Conservation (phyloP, 2,329 filamentous ascomycete genomes). For the Stemphylium vesicarium region DNA sequence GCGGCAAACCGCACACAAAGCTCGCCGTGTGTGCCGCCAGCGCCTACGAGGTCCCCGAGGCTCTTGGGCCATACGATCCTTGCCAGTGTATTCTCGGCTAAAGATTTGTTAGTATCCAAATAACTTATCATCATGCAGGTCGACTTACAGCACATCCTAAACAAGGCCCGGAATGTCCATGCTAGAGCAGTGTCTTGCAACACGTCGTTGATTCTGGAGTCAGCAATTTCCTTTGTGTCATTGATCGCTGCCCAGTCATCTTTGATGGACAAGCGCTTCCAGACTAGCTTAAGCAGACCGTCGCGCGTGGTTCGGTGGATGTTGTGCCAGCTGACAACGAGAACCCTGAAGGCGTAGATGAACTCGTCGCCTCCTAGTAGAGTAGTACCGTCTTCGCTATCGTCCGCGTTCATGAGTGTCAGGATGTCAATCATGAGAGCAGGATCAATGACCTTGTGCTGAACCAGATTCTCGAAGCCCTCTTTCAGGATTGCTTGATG, state of each 20-base stretch:
- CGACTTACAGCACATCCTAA: slow-evolving; percentile 65
- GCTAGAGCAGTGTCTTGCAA: slow-evolving; percentile 70
- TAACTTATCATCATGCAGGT: neutral
- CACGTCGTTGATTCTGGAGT: slow-evolving; percentile 68
- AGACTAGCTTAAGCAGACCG: slow-evolving; percentile 69
- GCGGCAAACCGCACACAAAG: slow-evolving; percentile 60
- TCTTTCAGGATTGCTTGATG: slow-evolving; percentile 75
- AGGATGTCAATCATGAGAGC: slow-evolving; percentile 74
- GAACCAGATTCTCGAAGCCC: slow-evolving; percentile 71
- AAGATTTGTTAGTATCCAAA: slow-evolving; percentile 8
- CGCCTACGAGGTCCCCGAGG: slow-evolving; percentile 44
- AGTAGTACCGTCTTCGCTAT: slow-evolving; percentile 46
- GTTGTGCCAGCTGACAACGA: slow-evolving; percentile 62
- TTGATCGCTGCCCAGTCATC: slow-evolving; percentile 87
- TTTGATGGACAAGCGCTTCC: slow-evolving; percentile 83
- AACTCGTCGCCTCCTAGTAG: slow-evolving; percentile 68
- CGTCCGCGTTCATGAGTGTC: slow-evolving; percentile 72
- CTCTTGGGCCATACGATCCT: slow-evolving; percentile 29
- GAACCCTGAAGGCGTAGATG: slow-evolving; percentile 70
- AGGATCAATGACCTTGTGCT: slow-evolving; percentile 69
- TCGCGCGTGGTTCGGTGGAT: slow-evolving; percentile 54
- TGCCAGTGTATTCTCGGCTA: slow-evolving; percentile 21
- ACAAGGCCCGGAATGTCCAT: slow-evolving; percentile 68
- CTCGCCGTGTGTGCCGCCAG: slow-evolving; percentile 63
- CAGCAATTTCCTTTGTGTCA: slow-evolving; percentile 75